phyloP scores from a whole-genome alignment of 2,329 filamentous ascomycete species.

The Fusarium sp. region DNA sequence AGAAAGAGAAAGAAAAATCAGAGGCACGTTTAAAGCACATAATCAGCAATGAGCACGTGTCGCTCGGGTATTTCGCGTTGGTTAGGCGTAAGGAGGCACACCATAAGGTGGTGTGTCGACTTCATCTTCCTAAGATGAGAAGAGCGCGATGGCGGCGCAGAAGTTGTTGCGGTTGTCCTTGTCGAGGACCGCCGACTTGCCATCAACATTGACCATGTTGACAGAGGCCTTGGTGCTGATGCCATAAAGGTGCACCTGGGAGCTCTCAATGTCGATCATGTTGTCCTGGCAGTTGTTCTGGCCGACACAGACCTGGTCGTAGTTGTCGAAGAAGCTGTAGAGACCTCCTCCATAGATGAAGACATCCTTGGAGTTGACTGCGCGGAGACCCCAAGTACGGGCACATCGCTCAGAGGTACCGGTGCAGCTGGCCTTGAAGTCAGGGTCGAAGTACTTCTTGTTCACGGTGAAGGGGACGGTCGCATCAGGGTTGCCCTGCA shows the following conservation, averaged over 20 bases:
- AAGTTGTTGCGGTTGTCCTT: slow-evolving; percentile 73
- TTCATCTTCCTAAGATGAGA: slow-evolving; percentile 33
- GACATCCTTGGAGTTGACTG: slow-evolving; percentile 73
- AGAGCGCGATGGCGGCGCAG: slow-evolving; percentile 66
- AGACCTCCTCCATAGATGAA: slow-evolving; percentile 78
- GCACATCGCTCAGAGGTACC: slow-evolving; percentile 63
- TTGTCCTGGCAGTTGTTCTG: slow-evolving; percentile 79
- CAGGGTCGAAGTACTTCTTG: slow-evolving; percentile 70
- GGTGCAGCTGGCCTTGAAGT: slow-evolving; percentile 67
- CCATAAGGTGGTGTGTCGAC: neutral
- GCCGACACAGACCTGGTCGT: slow-evolving; percentile 74
- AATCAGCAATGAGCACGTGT: neutral
- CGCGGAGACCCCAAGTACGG: slow-evolving; percentile 81
- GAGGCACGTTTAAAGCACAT: slow-evolving; percentile 13
- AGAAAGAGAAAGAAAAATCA: slow-evolving; percentile 22
- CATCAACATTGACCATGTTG: slow-evolving; percentile 77
- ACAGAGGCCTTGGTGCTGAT: slow-evolving; percentile 78
- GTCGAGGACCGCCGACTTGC: slow-evolving; percentile 62
- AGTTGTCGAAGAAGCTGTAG: slow-evolving; percentile 88
- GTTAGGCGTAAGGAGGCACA: slow-evolving; percentile 8
- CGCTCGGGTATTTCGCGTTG: slow-evolving; percentile 13
- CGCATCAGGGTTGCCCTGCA: slow-evolving; percentile 83
- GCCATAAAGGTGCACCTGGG: slow-evolving; percentile 71
- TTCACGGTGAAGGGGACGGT: slow-evolving; percentile 71
- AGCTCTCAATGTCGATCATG: slow-evolving; percentile 78